Conservation (phyloP, 805 yeast species). For the Metschnikowia lachancei region DNA sequence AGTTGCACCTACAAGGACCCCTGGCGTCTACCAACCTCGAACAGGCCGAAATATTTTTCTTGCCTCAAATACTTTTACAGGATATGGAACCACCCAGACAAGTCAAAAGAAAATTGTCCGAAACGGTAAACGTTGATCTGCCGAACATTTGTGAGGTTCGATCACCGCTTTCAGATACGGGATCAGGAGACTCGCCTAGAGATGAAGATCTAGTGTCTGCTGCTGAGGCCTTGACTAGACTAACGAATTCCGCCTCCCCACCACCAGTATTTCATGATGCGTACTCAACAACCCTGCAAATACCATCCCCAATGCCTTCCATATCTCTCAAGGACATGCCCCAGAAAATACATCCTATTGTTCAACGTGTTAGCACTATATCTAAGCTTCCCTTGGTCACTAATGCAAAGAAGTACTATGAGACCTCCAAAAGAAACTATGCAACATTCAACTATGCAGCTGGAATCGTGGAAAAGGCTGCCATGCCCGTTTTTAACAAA, state of each 20-base stretch:
- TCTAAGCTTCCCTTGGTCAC: constrained; percentile 43
- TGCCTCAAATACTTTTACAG: not conserved
- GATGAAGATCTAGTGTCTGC: constrained; percentile 35
- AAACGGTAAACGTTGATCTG: constrained; percentile 6
- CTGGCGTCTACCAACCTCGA: not conserved
- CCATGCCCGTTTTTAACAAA: constrained; percentile 51
- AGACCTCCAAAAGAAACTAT: constrained; percentile 43
- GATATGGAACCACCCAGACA: constrained; percentile 13
- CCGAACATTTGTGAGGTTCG: constrained; percentile 2
- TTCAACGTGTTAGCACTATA: constrained; percentile 37
- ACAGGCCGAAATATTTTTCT: not conserved
- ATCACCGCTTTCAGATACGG: constrained; percentile 1
- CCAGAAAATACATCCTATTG: constrained; percentile 36
- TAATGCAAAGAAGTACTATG: constrained; percentile 49
- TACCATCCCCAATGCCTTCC: constrained; percentile 16
- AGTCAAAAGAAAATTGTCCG: constrained; percentile 15
- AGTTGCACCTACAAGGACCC: not conserved
- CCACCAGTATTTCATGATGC: constrained; percentile 15
- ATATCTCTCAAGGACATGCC: constrained; percentile 15
- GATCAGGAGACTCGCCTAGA: not conserved
- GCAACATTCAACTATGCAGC: constrained; percentile 59
- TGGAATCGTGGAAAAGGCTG: constrained; percentile 55
- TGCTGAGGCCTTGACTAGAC: constrained; percentile 42
- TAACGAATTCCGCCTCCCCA: constrained; percentile 27
- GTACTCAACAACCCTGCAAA: constrained; percentile 9